These are phyloP conservation scores for Arachis monticola DNA, from an alignment of 331 rosid genomes.

Conservation along the genomic window DNA sequence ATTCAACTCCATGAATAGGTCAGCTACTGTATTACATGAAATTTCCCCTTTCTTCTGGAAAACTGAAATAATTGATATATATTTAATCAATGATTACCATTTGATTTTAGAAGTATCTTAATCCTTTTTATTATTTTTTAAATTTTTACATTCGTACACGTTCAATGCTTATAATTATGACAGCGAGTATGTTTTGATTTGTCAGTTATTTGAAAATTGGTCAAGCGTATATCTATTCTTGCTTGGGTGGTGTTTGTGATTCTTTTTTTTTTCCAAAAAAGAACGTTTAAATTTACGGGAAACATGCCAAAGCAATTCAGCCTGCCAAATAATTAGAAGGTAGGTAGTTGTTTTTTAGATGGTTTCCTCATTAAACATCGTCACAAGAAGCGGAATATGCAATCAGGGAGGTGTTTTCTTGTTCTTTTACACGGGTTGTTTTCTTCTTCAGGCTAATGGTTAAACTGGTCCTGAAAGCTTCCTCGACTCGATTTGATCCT, in stretches of 20 bases:
- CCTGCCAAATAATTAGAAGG: background rate
- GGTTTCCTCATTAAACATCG: background rate
- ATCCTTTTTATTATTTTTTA: background rate
- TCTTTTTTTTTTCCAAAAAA: background rate
- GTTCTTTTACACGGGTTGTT: background rate
- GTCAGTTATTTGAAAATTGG: no score
- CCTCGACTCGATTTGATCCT: no score
- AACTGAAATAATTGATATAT: background rate
- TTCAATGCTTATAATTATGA: no score
- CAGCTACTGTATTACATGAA: constrained; percentile 20
- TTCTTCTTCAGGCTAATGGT: no score
- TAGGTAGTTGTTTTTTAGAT: background rate
- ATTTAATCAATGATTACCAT: background rate
- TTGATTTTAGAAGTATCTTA: background rate
- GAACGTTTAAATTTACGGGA: background rate
- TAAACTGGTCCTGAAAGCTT: no score
- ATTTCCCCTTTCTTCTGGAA: background rate
- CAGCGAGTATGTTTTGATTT: background rate
- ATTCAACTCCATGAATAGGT: constrained; percentile 12
- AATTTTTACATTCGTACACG: no score
- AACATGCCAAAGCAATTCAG: background rate
- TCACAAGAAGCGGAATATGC: background rate
- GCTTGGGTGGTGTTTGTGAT: no score
- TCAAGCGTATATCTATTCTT: no score
- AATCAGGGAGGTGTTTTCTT: background rate